Conservation (phyloP, 169 alveolate genomes). For the Prorocentrum cordatum region DNA sequence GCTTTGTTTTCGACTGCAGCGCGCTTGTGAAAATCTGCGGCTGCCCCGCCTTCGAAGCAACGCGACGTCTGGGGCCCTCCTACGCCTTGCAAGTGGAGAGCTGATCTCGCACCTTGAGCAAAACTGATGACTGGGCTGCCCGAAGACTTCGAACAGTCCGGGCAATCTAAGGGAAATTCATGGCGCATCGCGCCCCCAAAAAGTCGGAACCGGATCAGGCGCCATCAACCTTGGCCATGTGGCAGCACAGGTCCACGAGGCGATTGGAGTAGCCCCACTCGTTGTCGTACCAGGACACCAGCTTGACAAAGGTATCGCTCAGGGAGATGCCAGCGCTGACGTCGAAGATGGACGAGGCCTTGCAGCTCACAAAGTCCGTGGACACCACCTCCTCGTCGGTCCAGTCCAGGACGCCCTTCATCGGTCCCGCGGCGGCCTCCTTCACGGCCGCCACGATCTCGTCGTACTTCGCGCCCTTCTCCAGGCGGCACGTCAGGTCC, state of each 20-base stretch:
- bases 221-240: conserved; percentile 74
- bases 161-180: too few relatives aligned
- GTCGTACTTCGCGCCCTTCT: conserved; percentile 91
- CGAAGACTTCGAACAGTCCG: too few relatives aligned
- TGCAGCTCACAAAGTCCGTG: conserved; percentile 91
- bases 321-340: conserved; percentile 94
- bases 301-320: conserved; percentile 91
- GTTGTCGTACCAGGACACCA: conserved; percentile 98
- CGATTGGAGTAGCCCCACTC: conserved; percentile 98
- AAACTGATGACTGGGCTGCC: too few relatives aligned
- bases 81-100: too few relatives aligned
- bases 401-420: conserved; percentile 78
- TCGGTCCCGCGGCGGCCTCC: conserved; percentile 70
- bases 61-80: too few relatives aligned
- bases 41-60: too few relatives aligned
- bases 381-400: conserved; percentile 97
- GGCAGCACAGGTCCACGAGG: conserved; percentile 88
- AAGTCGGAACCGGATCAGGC: too few relatives aligned
- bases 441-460: conserved; percentile 90
- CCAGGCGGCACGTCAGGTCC: conserved; percentile 92
- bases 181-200: too few relatives aligned
- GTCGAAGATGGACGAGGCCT: conserved; percentile 92
- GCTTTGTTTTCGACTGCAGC: too few relatives aligned
- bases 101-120: too few relatives aligned
- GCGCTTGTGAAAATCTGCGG: too few relatives aligned